Percentiles rank a stretch among this genome's conserved stretches.
These are phyloP conservation scores for Daldinia vernicosa DNA, from an alignment of 495 filamentous ascomycete genomes.

Conservation along the genomic window DNA sequence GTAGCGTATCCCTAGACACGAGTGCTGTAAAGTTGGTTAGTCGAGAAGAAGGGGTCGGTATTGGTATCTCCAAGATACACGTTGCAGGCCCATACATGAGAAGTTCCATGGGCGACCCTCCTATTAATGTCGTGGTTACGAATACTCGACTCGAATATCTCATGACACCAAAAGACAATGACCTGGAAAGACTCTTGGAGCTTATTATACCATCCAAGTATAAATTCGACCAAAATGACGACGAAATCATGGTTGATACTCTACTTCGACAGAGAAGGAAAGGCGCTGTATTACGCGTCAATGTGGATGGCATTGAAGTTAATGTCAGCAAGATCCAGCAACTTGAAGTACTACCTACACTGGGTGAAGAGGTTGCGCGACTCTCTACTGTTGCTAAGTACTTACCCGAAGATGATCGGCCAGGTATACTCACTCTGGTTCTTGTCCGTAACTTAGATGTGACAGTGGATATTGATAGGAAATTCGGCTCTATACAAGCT, in stretches of 20 bases:
- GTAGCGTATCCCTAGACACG: constrained; percentile 75
- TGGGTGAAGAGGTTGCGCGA: constrained; percentile 80
- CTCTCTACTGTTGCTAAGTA: constrained; percentile 92
- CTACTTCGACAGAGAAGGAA: constrained; percentile 89
- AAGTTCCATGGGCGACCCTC: constrained; percentile 58
- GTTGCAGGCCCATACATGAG: constrained; percentile 73
- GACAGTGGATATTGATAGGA: constrained; percentile 65
- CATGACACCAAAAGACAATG: constrained; percentile 74
- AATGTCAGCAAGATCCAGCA: constrained; percentile 66
- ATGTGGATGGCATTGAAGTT: constrained; percentile 67
- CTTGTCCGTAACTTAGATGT: constrained; percentile 69
- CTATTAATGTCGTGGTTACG: constrained; percentile 60
- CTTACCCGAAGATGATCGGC: constrained; percentile 93
- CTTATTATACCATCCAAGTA: constrained; percentile 91
- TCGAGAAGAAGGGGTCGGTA: constrained; percentile 71
- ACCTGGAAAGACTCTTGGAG: constrained; percentile 82
- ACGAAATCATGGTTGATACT: constrained; percentile 94
- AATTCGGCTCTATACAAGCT: constrained; percentile 70
- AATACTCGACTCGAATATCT: constrained; percentile 80
- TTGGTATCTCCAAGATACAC: constrained; percentile 78
- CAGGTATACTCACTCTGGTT: constrained; percentile 81
- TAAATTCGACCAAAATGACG: constrained; percentile 84
- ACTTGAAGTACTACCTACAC: constrained; percentile 68
- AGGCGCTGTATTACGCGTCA: constrained; percentile 81
- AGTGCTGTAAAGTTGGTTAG: constrained; percentile 81